Evolutionary conservation across 2,329 filamentous ascomycete species (phyloP).

Genomic region (Colletotrichum sp.): DNA sequence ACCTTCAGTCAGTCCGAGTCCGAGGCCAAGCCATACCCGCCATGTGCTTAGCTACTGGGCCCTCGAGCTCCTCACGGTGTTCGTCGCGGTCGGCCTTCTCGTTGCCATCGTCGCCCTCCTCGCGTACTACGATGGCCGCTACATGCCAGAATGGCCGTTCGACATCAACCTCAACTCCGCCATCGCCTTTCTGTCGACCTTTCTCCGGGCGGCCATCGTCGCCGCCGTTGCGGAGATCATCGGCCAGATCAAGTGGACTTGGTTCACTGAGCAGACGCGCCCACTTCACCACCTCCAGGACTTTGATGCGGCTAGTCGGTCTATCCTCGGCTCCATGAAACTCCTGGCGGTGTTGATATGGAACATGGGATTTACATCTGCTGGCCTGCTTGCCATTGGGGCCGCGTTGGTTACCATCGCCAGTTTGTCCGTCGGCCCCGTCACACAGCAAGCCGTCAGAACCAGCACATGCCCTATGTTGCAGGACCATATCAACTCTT

Average conservation of each 20-base stretch:
- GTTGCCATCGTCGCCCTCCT: constrained; percentile 6
- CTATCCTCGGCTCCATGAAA: constrained; percentile 28
- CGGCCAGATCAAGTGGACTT: constrained; percentile 36
- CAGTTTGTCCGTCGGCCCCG: constrained; percentile 32
- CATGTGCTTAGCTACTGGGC: constrained; percentile 6
- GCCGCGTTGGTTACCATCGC: constrained; percentile 29
- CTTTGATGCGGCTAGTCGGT: constrained; percentile 35
- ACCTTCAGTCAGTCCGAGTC: not conserved
- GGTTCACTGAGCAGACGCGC: constrained; percentile 30
- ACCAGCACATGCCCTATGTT: constrained; percentile 19
- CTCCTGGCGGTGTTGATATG: constrained; percentile 21
- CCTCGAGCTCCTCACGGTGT: constrained; percentile 3
- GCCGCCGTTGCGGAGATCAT: constrained; percentile 33
- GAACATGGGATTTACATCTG: constrained; percentile 4
- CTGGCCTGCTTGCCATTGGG: constrained; percentile 20
- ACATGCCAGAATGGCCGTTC: constrained; percentile 26
- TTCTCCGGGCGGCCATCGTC: constrained; percentile 27
- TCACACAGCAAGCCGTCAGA: constrained; percentile 34
- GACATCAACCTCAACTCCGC: constrained; percentile 26
- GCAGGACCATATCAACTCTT: not conserved
- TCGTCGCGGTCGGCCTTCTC: not conserved
- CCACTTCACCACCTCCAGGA: constrained; percentile 32
- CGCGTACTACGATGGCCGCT: constrained; percentile 5
- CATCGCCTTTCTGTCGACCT: constrained; percentile 22
- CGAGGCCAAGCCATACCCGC: not conserved